Conservation (phyloP, 2,329 filamentous ascomycete genomes). For the Nemania diffusa region DNA sequence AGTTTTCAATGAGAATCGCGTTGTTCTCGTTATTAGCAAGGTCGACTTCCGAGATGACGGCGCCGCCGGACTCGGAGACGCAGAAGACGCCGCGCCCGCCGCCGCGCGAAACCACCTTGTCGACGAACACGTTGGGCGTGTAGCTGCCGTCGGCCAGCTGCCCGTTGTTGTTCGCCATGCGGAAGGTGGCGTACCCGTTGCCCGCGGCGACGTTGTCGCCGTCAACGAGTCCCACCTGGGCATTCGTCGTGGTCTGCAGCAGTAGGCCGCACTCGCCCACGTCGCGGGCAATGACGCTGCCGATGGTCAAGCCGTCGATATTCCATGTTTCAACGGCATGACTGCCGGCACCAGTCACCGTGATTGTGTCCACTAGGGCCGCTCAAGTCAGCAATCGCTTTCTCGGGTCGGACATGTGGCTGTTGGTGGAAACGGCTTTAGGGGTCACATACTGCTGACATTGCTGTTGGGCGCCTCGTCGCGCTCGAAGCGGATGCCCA, state of each 20-base stretch:
- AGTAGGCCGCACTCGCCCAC: slow-evolving; percentile 68
- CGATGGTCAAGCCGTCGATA: slow-evolving; percentile 64
- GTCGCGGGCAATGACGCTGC: slow-evolving; percentile 62
- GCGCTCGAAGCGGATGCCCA: slow-evolving; percentile 68
- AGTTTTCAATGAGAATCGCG: slow-evolving; percentile 68
- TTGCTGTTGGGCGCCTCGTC: slow-evolving; percentile 63
- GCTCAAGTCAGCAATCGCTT: background rate
- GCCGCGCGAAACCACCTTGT: slow-evolving; percentile 64
- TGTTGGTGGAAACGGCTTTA: no score
- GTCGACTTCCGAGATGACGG: slow-evolving; percentile 60
- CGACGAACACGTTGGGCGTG: slow-evolving; percentile 62
- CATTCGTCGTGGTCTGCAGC: slow-evolving; percentile 64
- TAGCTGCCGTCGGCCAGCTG: slow-evolving; percentile 60
- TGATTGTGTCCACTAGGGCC: slow-evolving; percentile 56
- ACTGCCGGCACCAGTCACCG: slow-evolving; percentile 62
- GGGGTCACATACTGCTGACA: slow-evolving; percentile 53
- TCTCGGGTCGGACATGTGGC: background rate
- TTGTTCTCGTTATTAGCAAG: slow-evolving; percentile 65
- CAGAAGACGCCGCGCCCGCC: slow-evolving; percentile 68
- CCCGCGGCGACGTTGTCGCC: slow-evolving; percentile 64
- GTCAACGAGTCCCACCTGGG: slow-evolving; percentile 63
- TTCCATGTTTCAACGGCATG: slow-evolving; percentile 70
- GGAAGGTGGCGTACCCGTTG: slow-evolving; percentile 66
- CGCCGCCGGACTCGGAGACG: slow-evolving; percentile 65
- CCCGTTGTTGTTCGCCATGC: slow-evolving; percentile 68